Conservation (phyloP, 192 early-diverging fungal genomes). For the Coemansia sp. region DNA sequence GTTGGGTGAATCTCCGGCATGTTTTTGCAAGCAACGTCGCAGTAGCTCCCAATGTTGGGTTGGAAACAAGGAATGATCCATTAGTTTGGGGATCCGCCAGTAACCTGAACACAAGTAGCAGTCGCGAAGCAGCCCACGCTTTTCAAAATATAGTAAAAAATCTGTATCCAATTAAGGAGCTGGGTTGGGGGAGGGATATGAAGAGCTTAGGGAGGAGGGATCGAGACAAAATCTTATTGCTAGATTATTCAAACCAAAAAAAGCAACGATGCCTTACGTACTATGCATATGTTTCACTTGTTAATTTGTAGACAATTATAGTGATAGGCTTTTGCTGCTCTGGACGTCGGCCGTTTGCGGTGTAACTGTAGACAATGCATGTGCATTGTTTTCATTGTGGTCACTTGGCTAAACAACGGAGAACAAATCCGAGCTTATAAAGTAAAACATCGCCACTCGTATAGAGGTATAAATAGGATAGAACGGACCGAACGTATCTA, state of each 20-base stretch:
- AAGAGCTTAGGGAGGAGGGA: not conserved
- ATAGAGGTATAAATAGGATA: not conserved
- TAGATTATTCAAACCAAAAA: no score
- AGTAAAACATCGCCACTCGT: not conserved
- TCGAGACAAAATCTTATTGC: not conserved
- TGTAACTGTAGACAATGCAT: not conserved
- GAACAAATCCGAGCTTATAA: not conserved
- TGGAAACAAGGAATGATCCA: not conserved
- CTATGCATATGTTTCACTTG: not conserved
- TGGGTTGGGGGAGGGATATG: not conserved
- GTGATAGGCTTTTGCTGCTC: not conserved
- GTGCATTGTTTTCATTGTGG: not conserved
- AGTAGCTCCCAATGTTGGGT: not conserved
- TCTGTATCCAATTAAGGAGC: not conserved
- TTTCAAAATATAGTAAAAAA: not conserved
- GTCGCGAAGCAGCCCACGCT: not conserved
- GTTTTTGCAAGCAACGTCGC: not conserved
- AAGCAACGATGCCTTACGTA: not conserved
- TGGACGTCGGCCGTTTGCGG: not conserved
- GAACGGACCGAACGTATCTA: no score
- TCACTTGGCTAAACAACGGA: not conserved
- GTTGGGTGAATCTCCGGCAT: not conserved
- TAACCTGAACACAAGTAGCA: conserved; percentile 2
- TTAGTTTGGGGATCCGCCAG: not conserved
- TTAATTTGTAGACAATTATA: not conserved